Conservation (phyloP, 768 basidiomycete species). For the Gloeopeniophorella convolvens region DNA sequence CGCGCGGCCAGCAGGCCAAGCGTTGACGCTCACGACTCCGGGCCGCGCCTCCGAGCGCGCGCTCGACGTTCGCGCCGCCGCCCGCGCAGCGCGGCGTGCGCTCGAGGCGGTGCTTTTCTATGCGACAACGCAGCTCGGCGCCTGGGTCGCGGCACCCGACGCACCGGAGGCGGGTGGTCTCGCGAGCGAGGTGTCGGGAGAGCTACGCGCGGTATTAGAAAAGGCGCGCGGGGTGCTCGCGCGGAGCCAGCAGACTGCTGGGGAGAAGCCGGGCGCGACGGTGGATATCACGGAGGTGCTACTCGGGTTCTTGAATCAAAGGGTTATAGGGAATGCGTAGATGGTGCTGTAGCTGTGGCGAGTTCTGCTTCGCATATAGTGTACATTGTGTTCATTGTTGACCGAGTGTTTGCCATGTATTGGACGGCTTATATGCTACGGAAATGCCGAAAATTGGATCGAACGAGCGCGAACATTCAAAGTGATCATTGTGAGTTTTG, state of each 20-base stretch:
- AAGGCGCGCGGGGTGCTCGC: constrained; percentile 59
- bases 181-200: constrained; percentile 74
- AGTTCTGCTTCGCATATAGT: no score
- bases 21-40: constrained; percentile 33
- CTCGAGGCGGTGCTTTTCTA: constrained; percentile 67
- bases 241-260: constrained; percentile 48
- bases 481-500: no score
- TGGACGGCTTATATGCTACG: no score
- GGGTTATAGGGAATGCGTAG: constrained; percentile 33
- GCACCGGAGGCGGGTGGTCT: constrained; percentile 39
- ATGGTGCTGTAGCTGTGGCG: background rate
- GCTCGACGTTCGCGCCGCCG: constrained; percentile 49
- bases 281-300: constrained; percentile 59
- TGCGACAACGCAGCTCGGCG: constrained; percentile 67
- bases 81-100: constrained; percentile 49
- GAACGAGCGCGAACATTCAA: no score
- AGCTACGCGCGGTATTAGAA: constrained; percentile 58
- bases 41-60: constrained; percentile 36
- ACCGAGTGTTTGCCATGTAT: no score
- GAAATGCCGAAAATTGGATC: no score
- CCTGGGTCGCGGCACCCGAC: constrained; percentile 73
- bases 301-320: constrained; percentile 57
- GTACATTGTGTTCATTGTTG: no score
- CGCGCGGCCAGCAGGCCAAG: constrained; percentile 52
- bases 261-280: constrained; percentile 30